Evolutionary conservation across 176 grass and related monocot species (phyloP).

Genomic region (Hordeum marinum): DNA sequence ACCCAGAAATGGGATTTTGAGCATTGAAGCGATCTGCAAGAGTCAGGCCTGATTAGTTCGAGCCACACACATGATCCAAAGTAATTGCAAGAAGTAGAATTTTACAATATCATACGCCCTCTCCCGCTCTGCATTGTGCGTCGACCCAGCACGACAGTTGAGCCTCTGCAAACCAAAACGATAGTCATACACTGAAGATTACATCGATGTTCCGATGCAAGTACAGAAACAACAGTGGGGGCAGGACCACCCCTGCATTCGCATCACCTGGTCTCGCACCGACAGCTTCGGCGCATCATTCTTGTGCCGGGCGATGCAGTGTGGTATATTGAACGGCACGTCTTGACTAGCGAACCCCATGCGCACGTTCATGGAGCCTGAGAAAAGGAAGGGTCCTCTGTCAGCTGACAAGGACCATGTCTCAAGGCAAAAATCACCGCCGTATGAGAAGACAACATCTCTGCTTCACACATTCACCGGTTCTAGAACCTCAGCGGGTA

Average conservation of each 20-base stretch:
- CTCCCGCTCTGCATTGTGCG: slow-evolving; percentile 66
- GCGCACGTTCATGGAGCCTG: slow-evolving; percentile 82
- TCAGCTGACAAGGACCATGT: not conserved
- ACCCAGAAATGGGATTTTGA: slow-evolving; percentile 90
- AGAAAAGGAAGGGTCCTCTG: not conserved
- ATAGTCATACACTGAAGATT: not conserved
- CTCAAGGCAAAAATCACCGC: not conserved
- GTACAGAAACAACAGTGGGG: not conserved
- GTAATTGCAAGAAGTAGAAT: not conserved
- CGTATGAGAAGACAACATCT: not conserved
- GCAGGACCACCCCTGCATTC: not conserved
- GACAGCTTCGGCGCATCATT: slow-evolving; percentile 23
- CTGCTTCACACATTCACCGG: not conserved
- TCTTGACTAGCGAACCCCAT: slow-evolving; percentile 85
- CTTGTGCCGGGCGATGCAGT: slow-evolving; percentile 65
- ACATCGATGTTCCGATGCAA: not conserved
- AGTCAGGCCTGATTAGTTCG: not conserved
- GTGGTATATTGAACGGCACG: slow-evolving; percentile 74
- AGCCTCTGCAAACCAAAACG: slow-evolving; percentile 50
- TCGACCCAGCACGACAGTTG: slow-evolving; percentile 49
- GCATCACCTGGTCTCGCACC: slow-evolving; percentile 66
- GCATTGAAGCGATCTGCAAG: slow-evolving; percentile 72
- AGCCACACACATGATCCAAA: not conserved
- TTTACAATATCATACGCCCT: slow-evolving; percentile 87
- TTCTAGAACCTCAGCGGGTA: not conserved